These are phyloP conservation scores for Hagleromyces aurorensis DNA, from an alignment of 805 yeast species.

Conservation along the genomic window DNA sequence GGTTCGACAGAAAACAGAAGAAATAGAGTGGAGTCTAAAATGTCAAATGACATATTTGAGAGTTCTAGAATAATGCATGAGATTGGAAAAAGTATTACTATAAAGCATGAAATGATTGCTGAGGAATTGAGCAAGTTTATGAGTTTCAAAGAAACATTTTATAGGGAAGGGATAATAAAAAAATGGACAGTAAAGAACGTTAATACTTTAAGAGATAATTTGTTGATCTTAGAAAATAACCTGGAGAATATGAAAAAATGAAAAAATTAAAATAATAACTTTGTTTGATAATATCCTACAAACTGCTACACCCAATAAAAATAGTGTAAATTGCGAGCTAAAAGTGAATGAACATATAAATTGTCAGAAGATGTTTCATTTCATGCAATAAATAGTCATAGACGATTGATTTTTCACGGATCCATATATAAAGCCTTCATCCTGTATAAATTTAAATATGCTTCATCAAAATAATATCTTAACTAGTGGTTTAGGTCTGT, in stretches of 20 bases:
- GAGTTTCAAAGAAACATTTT: conserved; percentile 39
- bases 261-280: neutral
- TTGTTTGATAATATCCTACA: conserved; percentile 3
- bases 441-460: too few relatives aligned
- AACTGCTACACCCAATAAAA: conserved; percentile 3
- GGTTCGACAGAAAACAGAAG: conserved; percentile 29
- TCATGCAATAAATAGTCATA: too few relatives aligned
- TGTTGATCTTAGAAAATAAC: conserved; percentile 4
- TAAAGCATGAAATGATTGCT: conserved; percentile 55
- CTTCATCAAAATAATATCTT: too few relatives aligned
- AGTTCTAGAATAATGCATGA: conserved; percentile 36
- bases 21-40: conserved; percentile 38
- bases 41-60: conserved; percentile 35
- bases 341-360: too few relatives aligned
- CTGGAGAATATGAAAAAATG: neutral
- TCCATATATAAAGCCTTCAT: too few relatives aligned
- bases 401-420: too few relatives aligned
- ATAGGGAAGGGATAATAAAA: conserved; percentile 16
- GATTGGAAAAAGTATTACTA: conserved; percentile 40
- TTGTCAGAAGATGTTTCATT: too few relatives aligned
- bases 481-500: too few relatives aligned
- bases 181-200: conserved; percentile 9
- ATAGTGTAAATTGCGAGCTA: too few relatives aligned
- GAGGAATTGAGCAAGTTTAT: conserved; percentile 54
- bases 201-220: conserved; percentile 9